Percentiles rank a stretch among this genome's conserved stretches.
phyloP scores from a whole-genome alignment of 106 monocot genomes.

The Gastrodia elata region DNA sequence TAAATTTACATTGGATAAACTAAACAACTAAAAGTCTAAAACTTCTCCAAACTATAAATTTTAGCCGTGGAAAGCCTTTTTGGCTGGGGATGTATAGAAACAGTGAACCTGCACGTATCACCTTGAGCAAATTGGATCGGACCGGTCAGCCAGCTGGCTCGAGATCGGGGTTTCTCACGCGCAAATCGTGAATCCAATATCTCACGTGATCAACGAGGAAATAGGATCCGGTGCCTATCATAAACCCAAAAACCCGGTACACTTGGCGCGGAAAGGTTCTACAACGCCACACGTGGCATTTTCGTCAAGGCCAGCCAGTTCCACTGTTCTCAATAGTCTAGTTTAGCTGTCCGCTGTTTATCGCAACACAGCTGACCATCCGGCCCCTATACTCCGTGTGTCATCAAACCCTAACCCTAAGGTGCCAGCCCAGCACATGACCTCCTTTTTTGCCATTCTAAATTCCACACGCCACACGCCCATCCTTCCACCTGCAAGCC shows the following conservation, averaged over 20 bases:
- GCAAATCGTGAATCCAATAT: neutral
- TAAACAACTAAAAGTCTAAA: too few relatives aligned
- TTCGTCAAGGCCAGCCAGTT: neutral
- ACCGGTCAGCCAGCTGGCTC: neutral
- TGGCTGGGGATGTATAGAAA: too few relatives aligned
- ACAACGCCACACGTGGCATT: neutral
- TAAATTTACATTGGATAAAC: too few relatives aligned
- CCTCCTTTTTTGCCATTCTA: neutral
- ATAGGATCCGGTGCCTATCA: neutral
- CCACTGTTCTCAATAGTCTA: neutral
- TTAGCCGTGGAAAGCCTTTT: too few relatives aligned
- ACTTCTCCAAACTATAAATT: too few relatives aligned
- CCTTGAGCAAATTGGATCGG: too few relatives aligned
- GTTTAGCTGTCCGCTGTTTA: neutral
- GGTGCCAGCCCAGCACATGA: neutral
- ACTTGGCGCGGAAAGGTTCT: neutral
- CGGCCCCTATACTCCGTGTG: neutral
- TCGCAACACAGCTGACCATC: neutral
- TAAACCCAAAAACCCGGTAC: neutral
- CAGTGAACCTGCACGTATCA: too few relatives aligned
- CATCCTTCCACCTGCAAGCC: neutral
- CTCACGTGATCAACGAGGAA: neutral
- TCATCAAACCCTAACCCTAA: constrained; percentile 3
- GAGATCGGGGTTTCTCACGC: neutral
- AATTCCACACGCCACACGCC: neutral